A percentile compares a stretch with the other conserved stretches of the same genome.
Conservation (phyloP, 2,329 filamentous ascomycete species). For the Trichoderma oligosporum region DNA sequence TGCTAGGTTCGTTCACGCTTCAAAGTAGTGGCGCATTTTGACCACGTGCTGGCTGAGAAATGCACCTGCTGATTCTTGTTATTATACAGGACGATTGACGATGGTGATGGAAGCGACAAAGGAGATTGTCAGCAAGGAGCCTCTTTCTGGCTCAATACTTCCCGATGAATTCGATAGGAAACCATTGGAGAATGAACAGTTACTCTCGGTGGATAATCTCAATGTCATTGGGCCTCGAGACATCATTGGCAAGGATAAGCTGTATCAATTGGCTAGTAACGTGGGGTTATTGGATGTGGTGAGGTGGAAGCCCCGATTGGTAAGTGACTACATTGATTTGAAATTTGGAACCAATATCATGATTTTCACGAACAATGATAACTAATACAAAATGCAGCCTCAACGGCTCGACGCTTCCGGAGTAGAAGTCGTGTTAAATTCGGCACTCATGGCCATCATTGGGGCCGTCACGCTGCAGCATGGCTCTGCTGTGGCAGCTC, state of each 20-base stretch:
- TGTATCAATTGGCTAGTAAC: constrained; percentile 64
- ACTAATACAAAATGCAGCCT: constrained; percentile 38
- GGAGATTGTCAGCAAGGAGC: constrained; percentile 35
- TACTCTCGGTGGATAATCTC: constrained; percentile 72
- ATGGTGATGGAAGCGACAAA: constrained; percentile 40
- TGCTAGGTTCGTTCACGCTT: constrained; percentile 61
- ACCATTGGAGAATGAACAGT: constrained; percentile 66
- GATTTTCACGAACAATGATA: constrained; percentile 16
- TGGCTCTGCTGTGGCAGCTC: constrained; percentile 72
- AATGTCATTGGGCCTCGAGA: constrained; percentile 55
- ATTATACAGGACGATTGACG: constrained; percentile 33
- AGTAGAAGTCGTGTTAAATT: constrained; percentile 67
- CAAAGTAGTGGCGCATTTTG: neutral
- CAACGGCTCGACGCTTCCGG: constrained; percentile 70
- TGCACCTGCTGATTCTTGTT: constrained; percentile 19
- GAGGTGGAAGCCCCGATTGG: constrained; percentile 83
- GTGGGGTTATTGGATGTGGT: constrained; percentile 72
- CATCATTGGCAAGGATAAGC: constrained; percentile 59
- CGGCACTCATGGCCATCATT: constrained; percentile 78
- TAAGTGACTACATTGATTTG: constrained; percentile 49
- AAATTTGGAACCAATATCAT: no score
- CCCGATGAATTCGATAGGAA: constrained; percentile 53
- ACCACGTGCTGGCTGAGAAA: neutral
- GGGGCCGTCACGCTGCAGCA: constrained; percentile 87
- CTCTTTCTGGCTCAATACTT: constrained; percentile 26